Base-by-base conservation (phyloP, 2,329 filamentous ascomycete species). In the Colletotrichum higginsianum region DNA sequence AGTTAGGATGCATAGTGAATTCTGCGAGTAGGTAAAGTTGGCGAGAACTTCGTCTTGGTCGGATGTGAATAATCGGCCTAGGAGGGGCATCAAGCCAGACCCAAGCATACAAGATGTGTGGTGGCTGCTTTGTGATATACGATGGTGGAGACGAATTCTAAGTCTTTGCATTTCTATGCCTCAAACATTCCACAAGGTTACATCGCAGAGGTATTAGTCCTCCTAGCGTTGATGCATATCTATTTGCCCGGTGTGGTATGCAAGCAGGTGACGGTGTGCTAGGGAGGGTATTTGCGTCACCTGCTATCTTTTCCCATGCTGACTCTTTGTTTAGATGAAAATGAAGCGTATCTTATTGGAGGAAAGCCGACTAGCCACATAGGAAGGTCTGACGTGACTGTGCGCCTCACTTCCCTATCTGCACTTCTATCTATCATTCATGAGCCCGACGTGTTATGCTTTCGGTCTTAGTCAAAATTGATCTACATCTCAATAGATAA, bases 81-180 rank as follows among this genome's bases (percentile, higher is more conserved):
- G 12, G 18, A 11, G 3, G 6, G 55, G n/a, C 35, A 21, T 5
- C 38, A 42, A 4, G 26, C 16, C 4, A 18, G 9, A 2, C n/a
- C 15, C n/a, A n/a, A 23, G 9, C 35, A 38, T 11, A 38, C 35
- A 38, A 9, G n/a, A 7, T n/a, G 53, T 23, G 46, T 4, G 60
- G 15, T 38, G 9, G 18, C 13, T 44, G 44, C 23, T 44, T 26
- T 42, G 12, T 67, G 56, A 61, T 67, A 67, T 67, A 67, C 16
- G n/a, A 23, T 3, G 13, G 7, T n/a, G 11, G 47, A 9, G 7
- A 4, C n/a, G 3, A 26, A 16, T 26, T 3, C 12, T 40, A 18
- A 26, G 3, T 21, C 16, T 42, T 38, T 30, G 9, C 4, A 26
- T 9, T 38, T 38, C 30, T 46, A 13, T 4, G 13, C 4, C 21